phyloP scores from a whole-genome alignment of 108 stramenopile genomes.

The Cyclotella choctawhatcheeana region DNA sequence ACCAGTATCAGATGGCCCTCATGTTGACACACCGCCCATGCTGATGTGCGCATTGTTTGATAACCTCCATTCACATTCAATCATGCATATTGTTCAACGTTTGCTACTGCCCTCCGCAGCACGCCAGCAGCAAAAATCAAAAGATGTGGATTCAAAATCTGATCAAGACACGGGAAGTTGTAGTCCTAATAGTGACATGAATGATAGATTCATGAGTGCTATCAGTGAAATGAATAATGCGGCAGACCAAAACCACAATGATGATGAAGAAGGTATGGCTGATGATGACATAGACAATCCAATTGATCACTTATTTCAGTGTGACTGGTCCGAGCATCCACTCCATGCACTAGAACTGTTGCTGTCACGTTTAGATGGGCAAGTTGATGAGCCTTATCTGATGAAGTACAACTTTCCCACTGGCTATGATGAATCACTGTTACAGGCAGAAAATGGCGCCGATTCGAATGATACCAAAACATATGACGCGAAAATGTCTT shows the following conservation, averaged over 20 bases:
- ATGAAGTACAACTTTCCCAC: slow-evolving; percentile 41
- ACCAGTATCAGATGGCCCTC: not conserved
- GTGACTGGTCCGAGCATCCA: slow-evolving; percentile 68
- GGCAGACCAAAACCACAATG: slow-evolving; percentile 31
- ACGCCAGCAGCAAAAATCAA: slow-evolving; percentile 34
- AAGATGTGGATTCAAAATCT: slow-evolving; percentile 3
- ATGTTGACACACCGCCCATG: slow-evolving; percentile 32
- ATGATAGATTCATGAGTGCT: slow-evolving; percentile 28
- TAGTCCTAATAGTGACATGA: slow-evolving; percentile 19
- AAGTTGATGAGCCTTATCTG: slow-evolving; percentile 38
- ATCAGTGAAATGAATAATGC: slow-evolving; percentile 44
- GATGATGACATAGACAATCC: slow-evolving; percentile 54
- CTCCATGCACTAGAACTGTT: slow-evolving; percentile 63
- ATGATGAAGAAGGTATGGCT: slow-evolving; percentile 47
- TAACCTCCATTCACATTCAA: slow-evolving; percentile 90
- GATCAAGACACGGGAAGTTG: slow-evolving; percentile 10
- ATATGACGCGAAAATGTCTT: slow-evolving; percentile 21
- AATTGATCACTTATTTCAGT: slow-evolving; percentile 60
- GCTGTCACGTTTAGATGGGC: slow-evolving; percentile 56
- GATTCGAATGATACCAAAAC: not conserved
- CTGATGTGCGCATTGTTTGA: slow-evolving; percentile 86
- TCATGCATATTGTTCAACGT: slow-evolving; percentile 94
- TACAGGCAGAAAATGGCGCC: not conserved
- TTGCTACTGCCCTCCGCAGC: slow-evolving; percentile 83
- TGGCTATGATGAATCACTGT: slow-evolving; percentile 25